Percentiles rank a stretch among this genome's conserved stretches.
phyloP scores from a whole-genome alignment of 2,329 filamentous ascomycete species.

The Xylaria sp. region DNA sequence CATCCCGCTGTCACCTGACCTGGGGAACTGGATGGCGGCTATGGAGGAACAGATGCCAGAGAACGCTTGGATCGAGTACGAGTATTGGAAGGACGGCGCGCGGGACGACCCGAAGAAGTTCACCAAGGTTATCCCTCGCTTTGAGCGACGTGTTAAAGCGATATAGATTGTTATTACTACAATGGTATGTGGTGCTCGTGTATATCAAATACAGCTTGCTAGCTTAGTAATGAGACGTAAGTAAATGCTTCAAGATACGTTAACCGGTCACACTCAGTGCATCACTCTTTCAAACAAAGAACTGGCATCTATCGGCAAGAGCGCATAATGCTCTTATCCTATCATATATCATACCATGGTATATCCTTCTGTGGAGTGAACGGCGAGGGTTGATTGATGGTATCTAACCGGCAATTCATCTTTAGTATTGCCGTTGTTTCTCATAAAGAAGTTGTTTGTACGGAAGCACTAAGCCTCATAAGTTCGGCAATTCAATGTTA shows the following conservation, averaged over 20 bases:
- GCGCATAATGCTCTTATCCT: not conserved
- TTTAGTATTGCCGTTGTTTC: not conserved
- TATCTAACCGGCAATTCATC: not conserved
- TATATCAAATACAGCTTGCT: not conserved
- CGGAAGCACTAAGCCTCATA: not conserved
- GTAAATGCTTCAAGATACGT: not conserved
- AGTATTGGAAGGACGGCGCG: slow-evolving; percentile 65
- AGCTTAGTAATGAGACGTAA: not conserved
- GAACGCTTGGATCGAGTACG: slow-evolving; percentile 73
- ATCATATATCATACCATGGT: not conserved
- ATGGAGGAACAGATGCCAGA: slow-evolving; percentile 74
- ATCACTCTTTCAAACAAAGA: not conserved
- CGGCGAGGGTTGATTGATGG: not conserved
- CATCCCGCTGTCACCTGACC: slow-evolving; percentile 67
- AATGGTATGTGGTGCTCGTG: not conserved
- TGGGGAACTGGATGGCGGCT: slow-evolving; percentile 68
- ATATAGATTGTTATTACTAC: slow-evolving; percentile 34
- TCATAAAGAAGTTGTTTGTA: not conserved
- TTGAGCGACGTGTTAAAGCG: slow-evolving; percentile 44
- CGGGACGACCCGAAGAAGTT: slow-evolving; percentile 59
- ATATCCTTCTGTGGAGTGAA: not conserved
- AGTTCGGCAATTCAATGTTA: not conserved
- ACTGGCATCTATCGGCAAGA: not conserved
- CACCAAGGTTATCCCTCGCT: slow-evolving; percentile 49
- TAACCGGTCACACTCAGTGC: not conserved